Conservation (phyloP, 257 asterid genomes). For the Plectranthus barbatus region DNA sequence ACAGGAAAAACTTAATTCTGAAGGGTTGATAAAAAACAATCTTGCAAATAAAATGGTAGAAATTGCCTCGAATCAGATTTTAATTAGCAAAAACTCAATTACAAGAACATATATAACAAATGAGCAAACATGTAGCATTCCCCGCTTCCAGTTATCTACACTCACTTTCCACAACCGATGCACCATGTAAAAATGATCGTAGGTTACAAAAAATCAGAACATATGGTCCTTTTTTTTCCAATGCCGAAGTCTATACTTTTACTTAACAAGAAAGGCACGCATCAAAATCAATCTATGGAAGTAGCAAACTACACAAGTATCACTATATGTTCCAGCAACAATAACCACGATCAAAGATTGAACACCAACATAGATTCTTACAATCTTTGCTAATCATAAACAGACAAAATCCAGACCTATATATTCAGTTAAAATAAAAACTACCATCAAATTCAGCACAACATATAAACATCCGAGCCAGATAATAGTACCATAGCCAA, state of each 20-base stretch:
- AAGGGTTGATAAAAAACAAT: background rate
- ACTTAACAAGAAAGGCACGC: background rate
- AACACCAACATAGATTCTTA: background rate
- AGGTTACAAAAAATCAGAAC: background rate
- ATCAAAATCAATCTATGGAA: background rate
- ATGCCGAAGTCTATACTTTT: background rate
- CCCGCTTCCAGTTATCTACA: background rate
- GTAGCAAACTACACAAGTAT: background rate
- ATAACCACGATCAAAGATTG: background rate
- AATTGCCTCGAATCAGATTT: slow-evolving; percentile 5
- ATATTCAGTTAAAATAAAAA: background rate
- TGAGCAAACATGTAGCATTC: background rate
- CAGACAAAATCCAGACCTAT: background rate
- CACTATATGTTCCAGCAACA: background rate
- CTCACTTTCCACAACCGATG: background rate
- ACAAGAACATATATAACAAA: background rate
- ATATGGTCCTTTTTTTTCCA: background rate
- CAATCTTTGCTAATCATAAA: background rate
- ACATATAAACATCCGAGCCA: no score
- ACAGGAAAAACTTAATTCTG: no score
- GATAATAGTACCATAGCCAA: background rate
- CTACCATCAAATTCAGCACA: background rate
- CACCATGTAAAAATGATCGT: background rate
- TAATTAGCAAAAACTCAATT: background rate
- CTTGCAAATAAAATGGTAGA: background rate